Evolutionary conservation across 2,329 filamentous ascomycete genomes (phyloP), one percentile per base, ranked within the genome.

Genomic region (Sarocladiaceae sp.): DNA sequence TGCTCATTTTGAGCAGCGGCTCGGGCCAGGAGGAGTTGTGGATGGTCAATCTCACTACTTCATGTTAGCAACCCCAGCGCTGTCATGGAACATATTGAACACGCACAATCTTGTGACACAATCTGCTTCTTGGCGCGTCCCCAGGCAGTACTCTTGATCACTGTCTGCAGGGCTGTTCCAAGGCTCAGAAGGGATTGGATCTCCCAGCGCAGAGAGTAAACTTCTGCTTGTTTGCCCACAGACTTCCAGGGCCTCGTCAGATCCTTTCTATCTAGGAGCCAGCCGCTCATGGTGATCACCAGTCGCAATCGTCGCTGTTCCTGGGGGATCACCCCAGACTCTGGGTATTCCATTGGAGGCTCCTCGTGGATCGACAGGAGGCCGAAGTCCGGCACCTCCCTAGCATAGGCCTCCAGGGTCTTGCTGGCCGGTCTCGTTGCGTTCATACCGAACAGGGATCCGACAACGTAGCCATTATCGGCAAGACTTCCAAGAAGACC

Each of bases 361-460:
- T 71, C 64, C 13, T 79, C 78, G 50, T 83, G 81, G 15, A 96
- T 74, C 0, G 90, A 88, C 11, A 96, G 70, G 60, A 97, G 89
- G 1, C 83, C 90, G 67, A 97, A 96, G 63, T 97, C 92, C 60
- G 90, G 84, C 15, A 97, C 86, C 57, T 96, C 90, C 59, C 84
- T 84, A 11, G 87, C 81, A 65, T 95, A 96, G n/a, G 86, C 78
- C 57, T 96, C 90, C 77, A 97, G 88, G 77, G 92, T 90, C 65
- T 91, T 86, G 50, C 85, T 83, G 0, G 88, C 88, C 77, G 96
- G 92, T 31, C 86, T 82, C 1, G 86, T 84, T 39, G 88, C 88
- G 64, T 95, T 96, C n/a, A 94, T 89, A 8, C 94, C 94, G 62
- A 97, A 97, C 35, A 97, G 73, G 33, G 87, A 83, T 15, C 92